Evolutionary conservation across 495 filamentous ascomycete genomes (phyloP).

Genomic region (Mytilinidion resinicola): DNA sequence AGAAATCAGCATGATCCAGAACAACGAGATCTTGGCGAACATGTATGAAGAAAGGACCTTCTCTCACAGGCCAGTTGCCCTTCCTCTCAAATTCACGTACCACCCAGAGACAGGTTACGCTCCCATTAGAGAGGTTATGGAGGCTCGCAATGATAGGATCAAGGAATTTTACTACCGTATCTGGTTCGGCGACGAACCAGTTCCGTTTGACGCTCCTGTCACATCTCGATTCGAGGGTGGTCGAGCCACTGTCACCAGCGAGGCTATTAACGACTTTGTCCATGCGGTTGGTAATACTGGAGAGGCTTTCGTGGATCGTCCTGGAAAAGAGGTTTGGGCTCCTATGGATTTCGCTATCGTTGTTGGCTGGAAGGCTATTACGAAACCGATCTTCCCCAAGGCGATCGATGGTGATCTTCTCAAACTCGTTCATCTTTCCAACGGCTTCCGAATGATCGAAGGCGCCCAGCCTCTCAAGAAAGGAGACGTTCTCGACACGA

Average conservation of each 20-base stretch:
- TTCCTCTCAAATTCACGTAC: slow-evolving; percentile 83
- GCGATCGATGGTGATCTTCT: slow-evolving; percentile 91
- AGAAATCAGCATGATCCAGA: slow-evolving; percentile 66
- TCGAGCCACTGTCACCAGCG: slow-evolving; percentile 71
- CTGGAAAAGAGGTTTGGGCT: slow-evolving; percentile 88
- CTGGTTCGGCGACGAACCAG: slow-evolving; percentile 85
- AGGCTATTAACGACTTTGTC: slow-evolving; percentile 95
- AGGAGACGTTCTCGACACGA: slow-evolving; percentile 86
- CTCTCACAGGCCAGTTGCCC: slow-evolving; percentile 64
- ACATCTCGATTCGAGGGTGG: slow-evolving; percentile 87
- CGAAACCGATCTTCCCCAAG: slow-evolving; percentile 94
- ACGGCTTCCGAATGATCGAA: slow-evolving; percentile 95
- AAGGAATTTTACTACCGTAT: slow-evolving; percentile 96
- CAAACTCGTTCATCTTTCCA: slow-evolving; percentile 91
- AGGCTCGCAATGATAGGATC: slow-evolving; percentile 87
- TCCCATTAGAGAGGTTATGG: slow-evolving; percentile 92
- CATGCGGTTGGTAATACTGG: slow-evolving; percentile 97
- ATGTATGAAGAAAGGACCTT: slow-evolving; percentile 88
- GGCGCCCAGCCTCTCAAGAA: slow-evolving; percentile 92
- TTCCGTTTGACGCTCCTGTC: slow-evolving; percentile 77
- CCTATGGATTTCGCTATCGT: slow-evolving; percentile 99
- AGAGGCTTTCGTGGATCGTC: slow-evolving; percentile 95
- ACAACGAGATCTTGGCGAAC: slow-evolving; percentile 74
- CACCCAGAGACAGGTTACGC: slow-evolving; percentile 91
- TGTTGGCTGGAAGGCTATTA: slow-evolving; percentile 98